phyloP scores from a whole-genome alignment of 805 yeast genomes.

The Priceomyces carsonii region DNA sequence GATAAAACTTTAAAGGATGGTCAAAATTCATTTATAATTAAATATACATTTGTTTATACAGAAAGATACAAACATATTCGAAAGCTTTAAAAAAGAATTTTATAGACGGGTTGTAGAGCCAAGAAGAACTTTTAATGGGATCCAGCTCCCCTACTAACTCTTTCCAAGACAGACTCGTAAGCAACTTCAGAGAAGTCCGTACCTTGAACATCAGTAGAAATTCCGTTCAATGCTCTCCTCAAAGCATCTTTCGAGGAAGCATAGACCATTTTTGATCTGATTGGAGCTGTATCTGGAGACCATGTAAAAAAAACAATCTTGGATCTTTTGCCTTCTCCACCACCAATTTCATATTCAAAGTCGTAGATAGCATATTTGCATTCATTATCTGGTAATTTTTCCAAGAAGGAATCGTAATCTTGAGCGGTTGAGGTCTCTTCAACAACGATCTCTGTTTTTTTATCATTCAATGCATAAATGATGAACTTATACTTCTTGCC shows the following conservation, averaged over 20 bases:
- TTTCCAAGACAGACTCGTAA: constrained; percentile 88
- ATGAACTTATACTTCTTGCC: constrained; percentile 87
- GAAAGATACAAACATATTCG: constrained; percentile 1
- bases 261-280: constrained; percentile 95
- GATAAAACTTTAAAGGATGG: no score
- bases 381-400: constrained; percentile 90
- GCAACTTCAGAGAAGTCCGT: constrained; percentile 97
- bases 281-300: constrained; percentile 98
- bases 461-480: constrained; percentile 76
- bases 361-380: constrained; percentile 96
- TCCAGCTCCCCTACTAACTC: constrained; percentile 78
- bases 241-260: constrained; percentile 98
- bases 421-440: constrained; percentile 74
- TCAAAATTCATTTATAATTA: no score
- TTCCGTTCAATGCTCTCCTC: constrained; percentile 96
- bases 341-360: constrained; percentile 88
- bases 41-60: constrained; percentile 6
- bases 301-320: constrained; percentile 75
- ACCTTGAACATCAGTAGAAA: constrained; percentile 93
- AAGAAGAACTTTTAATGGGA: constrained; percentile 25
- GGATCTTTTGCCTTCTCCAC: constrained; percentile 92
- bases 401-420: constrained; percentile 84
- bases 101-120: background rate
- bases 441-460: constrained; percentile 89
- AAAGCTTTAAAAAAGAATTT: constrained; percentile 1